Conservation (phyloP, 129 eudicot species). For the Saussurea involucrata region DNA sequence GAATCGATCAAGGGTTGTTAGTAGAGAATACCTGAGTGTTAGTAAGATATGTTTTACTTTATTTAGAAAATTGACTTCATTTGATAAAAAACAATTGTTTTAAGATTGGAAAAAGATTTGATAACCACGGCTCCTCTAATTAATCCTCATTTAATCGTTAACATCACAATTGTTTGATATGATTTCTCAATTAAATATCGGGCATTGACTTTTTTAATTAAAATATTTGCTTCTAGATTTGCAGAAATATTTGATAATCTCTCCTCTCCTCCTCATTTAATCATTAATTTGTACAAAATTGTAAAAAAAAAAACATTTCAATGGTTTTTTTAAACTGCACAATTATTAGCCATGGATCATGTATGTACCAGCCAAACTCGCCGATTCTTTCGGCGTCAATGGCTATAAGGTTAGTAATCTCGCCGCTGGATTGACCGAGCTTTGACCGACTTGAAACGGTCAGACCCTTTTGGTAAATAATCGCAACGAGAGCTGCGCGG, state of each 20-base stretch:
- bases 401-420: slow-evolving; percentile 72
- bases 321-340: too few relatives aligned
- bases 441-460: slow-evolving; percentile 63
- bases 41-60: too few relatives aligned
- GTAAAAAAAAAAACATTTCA: too few relatives aligned
- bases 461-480: slow-evolving; percentile 75
- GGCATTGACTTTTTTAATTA: background rate
- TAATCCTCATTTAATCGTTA: background rate
- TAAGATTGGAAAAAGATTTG: too few relatives aligned
- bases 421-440: slow-evolving; percentile 59
- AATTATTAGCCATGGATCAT: slow-evolving; percentile 72
- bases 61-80: too few relatives aligned
- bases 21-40: too few relatives aligned
- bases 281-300: background rate
- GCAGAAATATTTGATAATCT: background rate
- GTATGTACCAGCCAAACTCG: slow-evolving; percentile 69
- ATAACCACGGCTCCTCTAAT: too few relatives aligned
- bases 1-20: too few relatives aligned
- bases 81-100: too few relatives aligned
- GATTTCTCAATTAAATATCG: background rate
- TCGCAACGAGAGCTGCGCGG: slow-evolving; percentile 68
- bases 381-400: slow-evolving; percentile 83
- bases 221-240: background rate
- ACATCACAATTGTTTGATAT: background rate
- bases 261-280: background rate